A percentile compares a stretch with the other conserved stretches of the same genome.
phyloP scores from a whole-genome alignment of 148 eudicot species.

The Salicornia ramosissima region DNA sequence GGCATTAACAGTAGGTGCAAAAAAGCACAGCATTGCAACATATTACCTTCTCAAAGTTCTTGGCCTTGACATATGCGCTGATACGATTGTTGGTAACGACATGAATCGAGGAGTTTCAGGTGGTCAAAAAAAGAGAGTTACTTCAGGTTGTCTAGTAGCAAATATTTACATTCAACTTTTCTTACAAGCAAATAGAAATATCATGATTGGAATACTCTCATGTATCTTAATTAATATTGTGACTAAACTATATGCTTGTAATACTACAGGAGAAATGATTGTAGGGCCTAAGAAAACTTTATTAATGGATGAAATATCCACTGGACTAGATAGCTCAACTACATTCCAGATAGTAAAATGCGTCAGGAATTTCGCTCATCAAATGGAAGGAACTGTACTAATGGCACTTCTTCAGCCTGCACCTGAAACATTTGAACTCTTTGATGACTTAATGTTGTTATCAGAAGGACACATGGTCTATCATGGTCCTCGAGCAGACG shows the following conservation, averaged over 20 bases:
- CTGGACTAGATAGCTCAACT: conserved; percentile 87
- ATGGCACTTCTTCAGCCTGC: conserved; percentile 97
- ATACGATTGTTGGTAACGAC: conserved; percentile 76
- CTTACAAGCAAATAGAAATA: neutral
- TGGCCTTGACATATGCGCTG: conserved; percentile 79
- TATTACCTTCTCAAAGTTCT: conserved; percentile 76
- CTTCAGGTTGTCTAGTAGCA: conserved; percentile 72
- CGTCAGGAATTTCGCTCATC: conserved; percentile 60
- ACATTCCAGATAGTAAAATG: conserved; percentile 82
- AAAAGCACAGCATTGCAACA: conserved; percentile 61
- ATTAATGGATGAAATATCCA: conserved; percentile 89
- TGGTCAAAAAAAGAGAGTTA: conserved; percentile 90
- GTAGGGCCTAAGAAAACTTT: conserved; percentile 84
- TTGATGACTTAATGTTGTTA: conserved; percentile 68
- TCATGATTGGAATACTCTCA: neutral
- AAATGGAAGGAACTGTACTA: conserved; percentile 74
- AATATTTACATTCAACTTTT: neutral
- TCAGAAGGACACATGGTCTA: conserved; percentile 69
- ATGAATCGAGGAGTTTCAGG: conserved; percentile 91
- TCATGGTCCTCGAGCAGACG: conserved; percentile 67
- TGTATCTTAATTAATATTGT: neutral
- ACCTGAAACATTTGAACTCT: conserved; percentile 80
- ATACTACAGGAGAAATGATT: conserved; percentile 72
- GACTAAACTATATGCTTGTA: neutral
- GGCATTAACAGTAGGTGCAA: conserved; percentile 71